Base-by-base conservation (phyloP, 1,284 basidiomycete genomes). In the Cutaneotrichosporon curvatum region DNA sequence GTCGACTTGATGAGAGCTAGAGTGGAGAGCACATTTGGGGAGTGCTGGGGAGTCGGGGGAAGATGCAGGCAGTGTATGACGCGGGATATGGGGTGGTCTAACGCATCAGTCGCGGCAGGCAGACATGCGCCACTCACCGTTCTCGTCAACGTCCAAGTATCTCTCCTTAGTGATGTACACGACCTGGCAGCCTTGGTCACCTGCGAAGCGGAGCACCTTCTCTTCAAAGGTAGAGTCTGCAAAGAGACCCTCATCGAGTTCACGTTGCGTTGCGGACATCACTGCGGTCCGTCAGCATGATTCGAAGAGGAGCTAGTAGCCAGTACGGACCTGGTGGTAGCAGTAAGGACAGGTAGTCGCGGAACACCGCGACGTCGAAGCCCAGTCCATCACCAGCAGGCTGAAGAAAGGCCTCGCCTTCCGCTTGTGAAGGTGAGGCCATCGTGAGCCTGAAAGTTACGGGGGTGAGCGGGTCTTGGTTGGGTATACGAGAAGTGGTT, bases 1-100 rank as follows among this genome's bases (percentile, higher is more conserved):
- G 82, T 81, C 39, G 91, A 84, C 72, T 97, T 97, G 76, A 98
- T 95, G 66, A 97, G 79, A 28, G 91, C 91, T 41, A 98, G 80
- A 0, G 90, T 94, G 9, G 84, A 86, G 46, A 84, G 78, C 73
- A 88, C 82, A 32, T 81, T 80, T 10, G 84, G 74, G 40, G 88
- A 83, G 72, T 95, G 64, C 3, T 63, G 57, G 3, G 70, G 70
- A 1, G 65, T 67, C 4, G 70, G 70, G 7, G 70, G 70, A 5
- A 72, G 61, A 42, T 68, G 60, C 1, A 72, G 55, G n/a, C 61
- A 58, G 51, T 68, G 71, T 11, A 51, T 59, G 34, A 65, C 54
- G 12, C 56, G 51, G 37, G 57, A 42, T 32, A 62, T 43, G 9
- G 56, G 55, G 23, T 43, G 52, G 51, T 63, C 66, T 65, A 28